Percentiles rank a stretch among this genome's conserved stretches.
Conservation (phyloP, 805 yeast genomes). For the Barnettozyma populi region DNA sequence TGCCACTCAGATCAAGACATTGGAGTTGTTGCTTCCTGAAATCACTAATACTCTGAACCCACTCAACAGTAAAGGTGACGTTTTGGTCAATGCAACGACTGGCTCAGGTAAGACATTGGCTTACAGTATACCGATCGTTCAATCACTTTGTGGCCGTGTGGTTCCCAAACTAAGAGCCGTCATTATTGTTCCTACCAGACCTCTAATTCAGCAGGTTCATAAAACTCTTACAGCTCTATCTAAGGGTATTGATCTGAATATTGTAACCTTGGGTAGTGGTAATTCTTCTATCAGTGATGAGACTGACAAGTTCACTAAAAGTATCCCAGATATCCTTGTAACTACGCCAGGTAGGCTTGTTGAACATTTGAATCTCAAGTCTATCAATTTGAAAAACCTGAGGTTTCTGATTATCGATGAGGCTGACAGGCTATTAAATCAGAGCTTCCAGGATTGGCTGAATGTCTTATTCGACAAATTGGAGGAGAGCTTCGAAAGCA, state of each 20-base stretch:
- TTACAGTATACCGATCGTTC: slow-evolving; percentile 77
- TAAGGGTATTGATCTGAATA: slow-evolving; percentile 61
- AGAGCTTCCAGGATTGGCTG: slow-evolving; percentile 92
- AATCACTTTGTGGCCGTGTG: slow-evolving; percentile 52
- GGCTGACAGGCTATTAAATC: slow-evolving; percentile 78
- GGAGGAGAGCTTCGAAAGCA: slow-evolving; percentile 30
- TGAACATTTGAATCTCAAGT: slow-evolving; percentile 50
- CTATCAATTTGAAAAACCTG: slow-evolving; percentile 45
- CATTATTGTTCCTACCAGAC: slow-evolving; percentile 84
- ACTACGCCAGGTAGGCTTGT: slow-evolving; percentile 79
- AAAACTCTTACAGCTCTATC: slow-evolving; percentile 53
- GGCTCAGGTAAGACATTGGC: slow-evolving; percentile 96
- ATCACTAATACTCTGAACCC: slow-evolving; percentile 27
- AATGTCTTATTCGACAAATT: slow-evolving; percentile 36
- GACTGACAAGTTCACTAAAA: slow-evolving; percentile 37
- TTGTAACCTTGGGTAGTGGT: slow-evolving; percentile 55
- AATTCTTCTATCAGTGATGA: slow-evolving; percentile 55
- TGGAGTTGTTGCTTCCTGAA: slow-evolving; percentile 47
- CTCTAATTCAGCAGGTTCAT: slow-evolving; percentile 78
- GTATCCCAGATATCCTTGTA: slow-evolving; percentile 61
- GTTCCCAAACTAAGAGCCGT: slow-evolving; percentile 75
- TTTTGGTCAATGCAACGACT: slow-evolving; percentile 87
- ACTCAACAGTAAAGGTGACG: slow-evolving; percentile 48
- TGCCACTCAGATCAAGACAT: slow-evolving; percentile 68
- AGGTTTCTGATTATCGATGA: slow-evolving; percentile 70